phyloP scores from a whole-genome alignment of 352 stramenopile genomes.

The Pythium diclinum region DNA sequence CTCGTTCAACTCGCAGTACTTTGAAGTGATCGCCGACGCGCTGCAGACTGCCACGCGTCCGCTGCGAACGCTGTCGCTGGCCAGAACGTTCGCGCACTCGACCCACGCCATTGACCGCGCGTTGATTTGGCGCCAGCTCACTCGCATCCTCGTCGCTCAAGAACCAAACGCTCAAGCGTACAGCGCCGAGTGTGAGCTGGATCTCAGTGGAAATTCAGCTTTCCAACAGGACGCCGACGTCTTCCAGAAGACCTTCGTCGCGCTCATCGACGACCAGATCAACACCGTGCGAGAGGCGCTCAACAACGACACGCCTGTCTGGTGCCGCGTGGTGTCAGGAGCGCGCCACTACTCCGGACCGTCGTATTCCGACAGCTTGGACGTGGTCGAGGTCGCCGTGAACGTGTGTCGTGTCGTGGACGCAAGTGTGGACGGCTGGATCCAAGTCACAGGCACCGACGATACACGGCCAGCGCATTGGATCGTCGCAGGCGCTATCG shows the following conservation, averaged over 20 bases:
- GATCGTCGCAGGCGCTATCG: background rate
- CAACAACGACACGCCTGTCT: background rate
- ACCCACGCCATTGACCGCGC: slow-evolving; percentile 2
- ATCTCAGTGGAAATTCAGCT: background rate
- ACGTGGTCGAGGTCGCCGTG: background rate
- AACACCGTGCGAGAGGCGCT: background rate
- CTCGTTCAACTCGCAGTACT: slow-evolving; percentile 11
- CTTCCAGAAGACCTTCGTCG: background rate
- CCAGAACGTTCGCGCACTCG: slow-evolving; percentile 3
- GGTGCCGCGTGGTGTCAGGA: background rate
- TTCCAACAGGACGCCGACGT: background rate
- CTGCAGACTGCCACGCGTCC: background rate
- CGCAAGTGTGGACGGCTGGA: background rate
- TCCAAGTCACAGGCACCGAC: background rate
- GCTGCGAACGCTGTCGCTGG: slow-evolving; percentile 14
- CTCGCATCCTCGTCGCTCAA: background rate
- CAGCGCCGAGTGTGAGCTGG: background rate
- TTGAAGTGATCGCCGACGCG: slow-evolving; percentile 1
- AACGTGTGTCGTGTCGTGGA: background rate
- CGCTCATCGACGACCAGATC: background rate
- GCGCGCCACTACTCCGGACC: background rate
- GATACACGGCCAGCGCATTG: background rate
- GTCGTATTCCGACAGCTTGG: background rate
- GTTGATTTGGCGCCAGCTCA: slow-evolving; percentile 2
- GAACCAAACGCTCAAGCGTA: background rate